Percentiles rank a stretch among this genome's conserved stretches.
Conservation (phyloP, 306 rosid genomes). For the Canavalia ensiformis region DNA sequence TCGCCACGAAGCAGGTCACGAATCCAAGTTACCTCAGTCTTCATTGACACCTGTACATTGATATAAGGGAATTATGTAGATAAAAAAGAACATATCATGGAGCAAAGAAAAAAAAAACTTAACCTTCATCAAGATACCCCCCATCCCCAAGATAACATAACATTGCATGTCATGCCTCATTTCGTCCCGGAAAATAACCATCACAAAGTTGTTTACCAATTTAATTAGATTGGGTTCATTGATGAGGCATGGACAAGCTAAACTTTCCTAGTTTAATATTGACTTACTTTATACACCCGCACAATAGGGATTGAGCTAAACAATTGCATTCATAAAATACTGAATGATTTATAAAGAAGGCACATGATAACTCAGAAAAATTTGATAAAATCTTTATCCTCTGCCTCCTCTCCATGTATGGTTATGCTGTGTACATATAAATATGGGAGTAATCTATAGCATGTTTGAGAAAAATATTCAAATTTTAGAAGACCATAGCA, state of each 20-base stretch:
- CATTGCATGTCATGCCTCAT: neutral
- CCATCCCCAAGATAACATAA: neutral
- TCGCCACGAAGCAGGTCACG: conserved; percentile 96
- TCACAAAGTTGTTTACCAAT: no score
- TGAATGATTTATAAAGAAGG: neutral
- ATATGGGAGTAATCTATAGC: conserved; percentile 10
- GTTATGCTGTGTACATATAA: neutral
- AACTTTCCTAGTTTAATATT: no score
- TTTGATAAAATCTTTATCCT: neutral
- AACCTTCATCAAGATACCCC: neutral
- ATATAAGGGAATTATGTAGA: conserved; percentile 17
- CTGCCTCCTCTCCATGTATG: neutral
- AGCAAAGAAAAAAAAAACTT: neutral
- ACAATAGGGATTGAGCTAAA: neutral
- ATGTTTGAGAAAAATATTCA: conserved; percentile 33
- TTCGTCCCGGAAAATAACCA: no score
- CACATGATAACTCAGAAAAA: neutral
- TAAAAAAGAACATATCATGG: neutral
- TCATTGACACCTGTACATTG: conserved; percentile 84
- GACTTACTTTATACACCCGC: neutral
- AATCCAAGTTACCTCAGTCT: conserved; percentile 91
- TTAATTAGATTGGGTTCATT: no score
- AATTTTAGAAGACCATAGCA: conserved; percentile 1
- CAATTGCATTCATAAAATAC: neutral
- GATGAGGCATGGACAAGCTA: no score